phyloP scores from a whole-genome alignment of 768 basidiomycete genomes.

The Pholiota microspora region DNA sequence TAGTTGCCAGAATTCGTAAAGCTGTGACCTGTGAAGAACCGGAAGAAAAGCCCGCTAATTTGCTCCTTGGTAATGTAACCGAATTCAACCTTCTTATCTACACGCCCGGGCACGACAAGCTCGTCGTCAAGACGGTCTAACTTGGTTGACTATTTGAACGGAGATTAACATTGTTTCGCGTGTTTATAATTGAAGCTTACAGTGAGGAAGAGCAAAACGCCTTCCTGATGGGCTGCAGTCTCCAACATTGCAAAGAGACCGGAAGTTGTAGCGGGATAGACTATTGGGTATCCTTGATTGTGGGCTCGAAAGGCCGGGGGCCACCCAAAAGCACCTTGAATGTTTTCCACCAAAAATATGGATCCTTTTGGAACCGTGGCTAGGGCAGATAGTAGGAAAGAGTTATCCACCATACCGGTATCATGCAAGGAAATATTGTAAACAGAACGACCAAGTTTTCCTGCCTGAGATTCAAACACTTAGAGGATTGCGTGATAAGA shows the following conservation, averaged over 20 bases:
- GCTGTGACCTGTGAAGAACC: background rate
- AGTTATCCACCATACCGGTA: background rate
- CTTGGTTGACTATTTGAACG: background rate
- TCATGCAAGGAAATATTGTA: background rate
- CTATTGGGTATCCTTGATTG: background rate
- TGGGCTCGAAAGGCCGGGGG: background rate
- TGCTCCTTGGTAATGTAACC: background rate
- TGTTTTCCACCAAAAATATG: background rate
- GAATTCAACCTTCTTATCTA: constrained; percentile 1
- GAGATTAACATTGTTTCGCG: background rate
- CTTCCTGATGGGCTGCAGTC: background rate
- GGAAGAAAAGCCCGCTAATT: background rate
- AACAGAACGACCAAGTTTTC: background rate
- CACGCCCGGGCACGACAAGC: background rate
- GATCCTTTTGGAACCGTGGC: constrained; percentile 3
- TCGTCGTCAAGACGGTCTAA: background rate
- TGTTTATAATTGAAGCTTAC: background rate
- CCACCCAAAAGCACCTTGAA: background rate
- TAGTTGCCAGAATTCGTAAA: background rate
- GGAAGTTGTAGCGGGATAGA: background rate
- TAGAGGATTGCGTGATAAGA: background rate
- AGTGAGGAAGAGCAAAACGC: background rate
- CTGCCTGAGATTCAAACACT: background rate
- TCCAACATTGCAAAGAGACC: background rate
- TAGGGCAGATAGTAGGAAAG: background rate